Base-by-base conservation (phyloP, 331 rosid species). In the Stylosanthes scabra region DNA sequence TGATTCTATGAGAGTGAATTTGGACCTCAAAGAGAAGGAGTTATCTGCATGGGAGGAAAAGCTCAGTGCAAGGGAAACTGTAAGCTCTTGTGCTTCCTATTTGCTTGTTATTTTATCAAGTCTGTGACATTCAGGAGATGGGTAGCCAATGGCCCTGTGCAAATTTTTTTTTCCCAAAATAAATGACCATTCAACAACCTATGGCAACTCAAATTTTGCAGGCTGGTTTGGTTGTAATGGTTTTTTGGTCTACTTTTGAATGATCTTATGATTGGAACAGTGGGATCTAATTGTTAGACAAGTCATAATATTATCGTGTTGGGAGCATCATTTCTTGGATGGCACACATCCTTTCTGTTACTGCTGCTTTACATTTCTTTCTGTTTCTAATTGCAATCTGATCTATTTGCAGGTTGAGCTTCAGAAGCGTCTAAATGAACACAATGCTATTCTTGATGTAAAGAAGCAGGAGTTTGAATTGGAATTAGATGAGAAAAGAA, bases 351-450 rank as follows among this genome's bases (percentile, higher is more conserved):
- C 65, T 59, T 14, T 39, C 11, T 31, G 13, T 46, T 51, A 8
- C 11, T 28, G 11, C 52, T 40, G 0, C 39, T 34, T 16, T 16
- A 42, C 14, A 37, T 49, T 11, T 59, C 64, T 27, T 68, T 37
- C 10, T 56, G n/a, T 27, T 61, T 29, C 51, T 76, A 55, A 66
- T 11, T 72, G 49, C 39, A 13, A 6, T 47, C 49, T 75, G 73
- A 54, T 51, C 69, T 8, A 13, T 12, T 51, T 74, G 62, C 85
- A 95, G 99, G 87, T 76, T 86, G 97, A 87, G 90, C 78, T 95
- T 76, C 97, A 91, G 79, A 87, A 88, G 83, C 91, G 87, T 70
- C 86, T 84, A 28, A 96, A 95, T 54, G 97, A 95, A 57, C 97
- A 95, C 80, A 84, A 69, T 39, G 87, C 86, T 41, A 60, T 63